Percentiles rank a stretch among this genome's conserved stretches.
These are phyloP conservation scores for Erythrophleum fordii DNA, from an alignment of 306 rosid genomes.

Conservation along the genomic window DNA sequence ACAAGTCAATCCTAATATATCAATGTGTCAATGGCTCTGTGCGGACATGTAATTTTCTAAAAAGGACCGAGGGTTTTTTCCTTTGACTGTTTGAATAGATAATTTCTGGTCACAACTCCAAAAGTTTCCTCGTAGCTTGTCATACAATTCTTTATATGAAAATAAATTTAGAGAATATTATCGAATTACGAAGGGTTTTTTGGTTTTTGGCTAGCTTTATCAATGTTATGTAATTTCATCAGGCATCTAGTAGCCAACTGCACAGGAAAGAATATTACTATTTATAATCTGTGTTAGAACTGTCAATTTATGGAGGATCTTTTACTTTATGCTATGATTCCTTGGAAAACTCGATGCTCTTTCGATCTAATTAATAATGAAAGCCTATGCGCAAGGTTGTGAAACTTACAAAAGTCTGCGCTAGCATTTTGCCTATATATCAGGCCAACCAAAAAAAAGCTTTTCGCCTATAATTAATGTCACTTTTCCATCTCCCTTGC, in stretches of 20 bases:
- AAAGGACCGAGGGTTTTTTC: slow-evolving; percentile 1
- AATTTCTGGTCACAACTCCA: slow-evolving; percentile 38
- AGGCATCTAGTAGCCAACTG: background rate
- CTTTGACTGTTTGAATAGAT: slow-evolving; percentile 57
- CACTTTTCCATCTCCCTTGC: background rate
- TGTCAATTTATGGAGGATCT: slow-evolving; percentile 28
- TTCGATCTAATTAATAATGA: slow-evolving; percentile 19
- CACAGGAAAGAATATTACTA: background rate
- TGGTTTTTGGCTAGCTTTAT: background rate
- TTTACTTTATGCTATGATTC: slow-evolving; percentile 34
- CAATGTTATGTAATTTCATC: background rate
- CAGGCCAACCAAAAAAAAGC: too few relatives aligned
- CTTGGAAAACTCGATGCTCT: background rate
- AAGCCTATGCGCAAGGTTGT: background rate
- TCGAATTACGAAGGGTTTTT: background rate
- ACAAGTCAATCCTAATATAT: slow-evolving; percentile 35
- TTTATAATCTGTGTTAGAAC: background rate
- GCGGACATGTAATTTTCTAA: background rate
- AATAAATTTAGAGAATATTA: slow-evolving; percentile 4
- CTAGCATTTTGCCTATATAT: too few relatives aligned
- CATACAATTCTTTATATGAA: slow-evolving; percentile 6
- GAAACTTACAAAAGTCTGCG: too few relatives aligned
- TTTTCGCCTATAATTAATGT: background rate
- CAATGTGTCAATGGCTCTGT: background rate
- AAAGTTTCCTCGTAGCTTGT: slow-evolving; percentile 16